Percentiles rank a stretch among this genome's conserved stretches.
Conservation (phyloP, 331 rosid species). For the Spiraea crenata region DNA sequence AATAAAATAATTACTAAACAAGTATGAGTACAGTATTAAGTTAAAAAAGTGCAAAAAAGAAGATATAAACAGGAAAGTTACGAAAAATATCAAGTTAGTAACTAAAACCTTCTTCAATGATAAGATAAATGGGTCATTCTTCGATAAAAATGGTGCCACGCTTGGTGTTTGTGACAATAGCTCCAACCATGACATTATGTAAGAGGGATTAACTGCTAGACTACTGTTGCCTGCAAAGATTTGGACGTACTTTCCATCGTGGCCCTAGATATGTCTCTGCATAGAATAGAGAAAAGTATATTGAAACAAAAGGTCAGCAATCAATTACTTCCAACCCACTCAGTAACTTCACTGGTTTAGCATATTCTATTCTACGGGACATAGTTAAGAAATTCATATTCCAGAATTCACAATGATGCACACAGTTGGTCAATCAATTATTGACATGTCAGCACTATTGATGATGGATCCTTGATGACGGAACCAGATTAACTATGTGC, state of each 20-base stretch:
- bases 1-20: background rate
- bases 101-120: slow-evolving; percentile 79
- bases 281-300: slow-evolving; percentile 31
- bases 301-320: background rate
- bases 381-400: background rate
- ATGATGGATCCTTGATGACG: background rate
- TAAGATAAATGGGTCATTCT: slow-evolving; percentile 72
- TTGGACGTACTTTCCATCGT: slow-evolving; percentile 68
- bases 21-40: background rate
- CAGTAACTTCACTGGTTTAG: background rate
- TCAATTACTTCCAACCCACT: background rate
- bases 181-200: slow-evolving; percentile 82
- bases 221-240: slow-evolving; percentile 79
- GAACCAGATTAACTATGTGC: too few relatives aligned
- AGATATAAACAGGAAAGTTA: slow-evolving; percentile 7
- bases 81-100: background rate
- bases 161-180: slow-evolving; percentile 82
- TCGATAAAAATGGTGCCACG: slow-evolving; percentile 89
- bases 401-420: background rate
- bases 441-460: background rate
- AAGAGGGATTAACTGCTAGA: slow-evolving; percentile 92
- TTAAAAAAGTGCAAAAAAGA: background rate
- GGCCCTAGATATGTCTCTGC: slow-evolving; percentile 93
- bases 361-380: background rate
- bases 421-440: background rate